Evolutionary conservation across 2,329 filamentous ascomycete genomes (phyloP).

Genomic region (Raffaelea deltoideospora): DNA sequence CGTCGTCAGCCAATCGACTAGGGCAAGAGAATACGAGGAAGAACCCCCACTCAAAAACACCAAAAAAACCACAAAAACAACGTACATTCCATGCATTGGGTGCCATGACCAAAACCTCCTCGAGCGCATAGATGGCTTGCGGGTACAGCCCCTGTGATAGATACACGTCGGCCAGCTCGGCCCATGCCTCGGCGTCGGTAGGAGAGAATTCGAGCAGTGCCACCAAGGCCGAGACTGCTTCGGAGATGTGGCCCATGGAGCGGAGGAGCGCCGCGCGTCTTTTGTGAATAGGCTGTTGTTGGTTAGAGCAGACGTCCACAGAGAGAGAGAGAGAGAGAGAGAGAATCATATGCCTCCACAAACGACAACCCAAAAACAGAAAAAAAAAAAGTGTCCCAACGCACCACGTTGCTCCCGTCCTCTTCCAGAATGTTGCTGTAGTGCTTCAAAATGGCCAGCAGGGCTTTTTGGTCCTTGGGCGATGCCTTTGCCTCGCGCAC

Average conservation of each 20-base stretch:
- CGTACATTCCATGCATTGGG: slow-evolving; percentile 93
- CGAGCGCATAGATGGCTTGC: slow-evolving; percentile 76
- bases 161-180: slow-evolving; percentile 81
- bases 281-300: slow-evolving; percentile 61
- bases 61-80: slow-evolving; percentile 3
- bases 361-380: not conserved
- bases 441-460: slow-evolving; percentile 56
- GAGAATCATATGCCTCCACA: not conserved
- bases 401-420: slow-evolving; percentile 66
- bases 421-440: slow-evolving; percentile 64
- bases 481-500: slow-evolving; percentile 69
- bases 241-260: slow-evolving; percentile 51
- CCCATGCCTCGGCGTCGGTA: slow-evolving; percentile 86
- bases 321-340: not conserved
- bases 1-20: no score
- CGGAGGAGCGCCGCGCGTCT: slow-evolving; percentile 66
- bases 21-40: no score
- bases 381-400: slow-evolving; percentile 15
- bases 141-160: slow-evolving; percentile 60
- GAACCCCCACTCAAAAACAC: not conserved
- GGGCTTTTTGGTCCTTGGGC: slow-evolving; percentile 44
- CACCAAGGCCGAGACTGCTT: slow-evolving; percentile 61
- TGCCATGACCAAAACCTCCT: slow-evolving; percentile 74
- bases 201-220: slow-evolving; percentile 69
- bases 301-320: not conserved